These are phyloP conservation scores for Hypoxylon fuscum DNA, from an alignment of 495 filamentous ascomycete genomes.

Conservation along the genomic window DNA sequence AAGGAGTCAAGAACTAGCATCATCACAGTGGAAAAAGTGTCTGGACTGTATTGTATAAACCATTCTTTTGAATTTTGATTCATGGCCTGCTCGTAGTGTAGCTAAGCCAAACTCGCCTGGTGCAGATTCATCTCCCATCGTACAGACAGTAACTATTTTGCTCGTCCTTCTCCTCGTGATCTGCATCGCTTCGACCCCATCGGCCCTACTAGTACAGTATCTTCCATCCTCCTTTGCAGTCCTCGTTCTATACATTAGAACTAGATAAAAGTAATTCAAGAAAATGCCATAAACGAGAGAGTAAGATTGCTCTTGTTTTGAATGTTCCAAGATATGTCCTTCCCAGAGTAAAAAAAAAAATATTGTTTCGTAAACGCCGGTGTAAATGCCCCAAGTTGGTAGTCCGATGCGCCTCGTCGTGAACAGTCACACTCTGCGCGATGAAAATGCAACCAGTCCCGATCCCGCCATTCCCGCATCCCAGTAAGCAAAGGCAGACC, in stretches of 20 bases:
- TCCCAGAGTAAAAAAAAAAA: slow-evolving; percentile 15
- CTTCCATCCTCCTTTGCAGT: slow-evolving; percentile 29
- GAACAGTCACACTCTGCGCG: slow-evolving; percentile 38
- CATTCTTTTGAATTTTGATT: slow-evolving; percentile 20
- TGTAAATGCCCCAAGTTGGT: slow-evolving; percentile 43
- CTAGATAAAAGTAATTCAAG: slow-evolving; percentile 14
- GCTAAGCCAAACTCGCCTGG: slow-evolving; percentile 18
- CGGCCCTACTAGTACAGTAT: slow-evolving; percentile 30
- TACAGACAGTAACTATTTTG: slow-evolving; percentile 19
- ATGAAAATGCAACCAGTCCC: slow-evolving; percentile 35
- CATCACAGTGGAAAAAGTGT: neutral
- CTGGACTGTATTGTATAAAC: neutral
- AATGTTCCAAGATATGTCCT: slow-evolving; percentile 20
- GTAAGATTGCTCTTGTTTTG: slow-evolving; percentile 42
- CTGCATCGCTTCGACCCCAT: slow-evolving; percentile 11
- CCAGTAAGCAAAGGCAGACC: slow-evolving; percentile 39
- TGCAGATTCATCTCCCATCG: slow-evolving; percentile 29
- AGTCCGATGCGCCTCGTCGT: slow-evolving; percentile 36
- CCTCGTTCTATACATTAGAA: slow-evolving; percentile 43
- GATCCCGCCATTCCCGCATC: slow-evolving; percentile 31
- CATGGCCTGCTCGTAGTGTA: slow-evolving; percentile 4
- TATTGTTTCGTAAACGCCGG: slow-evolving; percentile 35
- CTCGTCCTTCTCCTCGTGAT: slow-evolving; percentile 16
- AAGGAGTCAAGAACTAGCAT: slow-evolving; percentile 2
- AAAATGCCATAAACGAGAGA: slow-evolving; percentile 31